A percentile compares a stretch with the other conserved stretches of the same genome.
Evolutionary conservation across 2,329 filamentous ascomycete species (phyloP).

Genomic region (Tolypocladium capitatum): DNA sequence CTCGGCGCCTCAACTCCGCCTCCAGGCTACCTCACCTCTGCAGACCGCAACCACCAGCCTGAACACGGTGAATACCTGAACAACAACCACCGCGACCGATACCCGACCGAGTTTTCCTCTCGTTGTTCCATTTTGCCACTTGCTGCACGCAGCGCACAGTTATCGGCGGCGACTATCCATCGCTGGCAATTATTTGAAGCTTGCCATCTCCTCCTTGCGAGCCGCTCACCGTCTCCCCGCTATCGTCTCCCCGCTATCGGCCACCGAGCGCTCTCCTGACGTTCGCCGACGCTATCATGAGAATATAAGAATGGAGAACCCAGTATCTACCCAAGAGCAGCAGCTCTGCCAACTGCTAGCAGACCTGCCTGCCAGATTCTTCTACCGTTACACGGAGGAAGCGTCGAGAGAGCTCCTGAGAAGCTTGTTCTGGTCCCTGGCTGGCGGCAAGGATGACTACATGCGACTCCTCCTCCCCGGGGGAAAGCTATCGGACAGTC

Average conservation of each 20-base stretch:
- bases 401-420: constrained; percentile 62
- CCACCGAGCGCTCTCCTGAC: background rate
- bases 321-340: constrained; percentile 57
- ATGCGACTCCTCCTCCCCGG: constrained; percentile 72
- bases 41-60: background rate
- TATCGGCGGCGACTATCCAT: background rate
- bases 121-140: background rate
- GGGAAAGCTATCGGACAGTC: constrained; percentile 48
- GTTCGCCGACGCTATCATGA: constrained; percentile 12
- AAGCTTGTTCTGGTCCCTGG: constrained; percentile 77
- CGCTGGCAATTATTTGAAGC: background rate
- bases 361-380: constrained; percentile 59
- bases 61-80: background rate
- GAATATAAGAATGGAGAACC: constrained; percentile 32
- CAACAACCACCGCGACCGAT: background rate
- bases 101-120: background rate
- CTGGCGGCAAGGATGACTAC: constrained; percentile 60
- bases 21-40: background rate
- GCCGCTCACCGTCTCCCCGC: background rate
- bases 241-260: background rate
- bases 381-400: constrained; percentile 60
- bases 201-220: background rate
- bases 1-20: background rate
- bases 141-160: background rate
- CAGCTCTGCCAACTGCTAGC: constrained; percentile 74